Evolutionary conservation across 2,329 filamentous ascomycete genomes (phyloP).

Genomic region (Lachnellula arida): DNA sequence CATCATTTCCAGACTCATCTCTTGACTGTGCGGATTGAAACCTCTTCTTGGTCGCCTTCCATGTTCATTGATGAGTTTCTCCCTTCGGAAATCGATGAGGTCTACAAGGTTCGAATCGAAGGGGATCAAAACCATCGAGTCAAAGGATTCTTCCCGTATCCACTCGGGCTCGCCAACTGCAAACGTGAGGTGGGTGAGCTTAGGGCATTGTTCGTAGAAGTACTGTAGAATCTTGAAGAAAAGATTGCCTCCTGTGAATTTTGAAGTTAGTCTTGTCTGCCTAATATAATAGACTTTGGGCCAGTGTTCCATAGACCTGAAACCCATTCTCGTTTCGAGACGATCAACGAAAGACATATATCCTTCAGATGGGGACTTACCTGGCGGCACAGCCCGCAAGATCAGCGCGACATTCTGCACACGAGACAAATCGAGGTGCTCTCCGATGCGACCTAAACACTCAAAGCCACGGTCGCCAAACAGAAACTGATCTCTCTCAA

Average conservation of each 20-base stretch:
- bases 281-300: not conserved
- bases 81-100: not conserved
- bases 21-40: not conserved
- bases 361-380: too few species aligned
- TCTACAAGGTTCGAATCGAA: not conserved
- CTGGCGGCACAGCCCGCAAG: too few species aligned
- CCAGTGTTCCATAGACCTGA: not conserved
- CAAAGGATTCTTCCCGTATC: not conserved
- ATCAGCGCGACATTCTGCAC: too few species aligned
- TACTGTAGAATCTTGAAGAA: not conserved
- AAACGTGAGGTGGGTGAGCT: not conserved
- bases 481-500: not conserved
- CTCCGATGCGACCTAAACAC: not conserved
- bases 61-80: not conserved
- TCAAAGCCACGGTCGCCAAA: not conserved
- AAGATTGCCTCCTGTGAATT: not conserved
- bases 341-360: too few species aligned
- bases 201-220: not conserved
- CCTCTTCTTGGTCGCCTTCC: not conserved
- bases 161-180: not conserved
- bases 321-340: too few species aligned
- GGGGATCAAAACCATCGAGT: not conserved
- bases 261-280: not conserved
- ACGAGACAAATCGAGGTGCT: not conserved
- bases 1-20: not conserved